These are phyloP conservation scores for Paramecium octaurelia DNA, from an alignment of 73 alveolate species.

Conservation along the genomic window DNA sequence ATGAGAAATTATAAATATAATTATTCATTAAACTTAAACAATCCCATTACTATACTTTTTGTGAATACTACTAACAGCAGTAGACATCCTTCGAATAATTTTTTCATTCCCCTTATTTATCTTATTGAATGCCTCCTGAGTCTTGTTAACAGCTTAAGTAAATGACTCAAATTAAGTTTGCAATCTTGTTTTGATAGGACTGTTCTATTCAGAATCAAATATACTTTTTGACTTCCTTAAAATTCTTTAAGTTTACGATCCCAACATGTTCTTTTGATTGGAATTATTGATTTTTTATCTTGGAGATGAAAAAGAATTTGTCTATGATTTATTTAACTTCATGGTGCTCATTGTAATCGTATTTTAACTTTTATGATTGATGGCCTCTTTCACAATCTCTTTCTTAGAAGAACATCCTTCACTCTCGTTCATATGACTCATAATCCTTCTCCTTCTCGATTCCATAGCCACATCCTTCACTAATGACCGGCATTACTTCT, in stretches of 20 bases:
- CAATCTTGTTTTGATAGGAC: background rate
- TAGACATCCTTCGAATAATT: background rate
- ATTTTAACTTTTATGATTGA: background rate
- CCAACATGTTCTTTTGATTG: background rate
- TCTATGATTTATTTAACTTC: background rate
- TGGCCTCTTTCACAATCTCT: background rate
- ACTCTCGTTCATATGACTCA: background rate
- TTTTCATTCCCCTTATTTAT: background rate
- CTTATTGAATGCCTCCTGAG: background rate
- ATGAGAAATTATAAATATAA: background rate
- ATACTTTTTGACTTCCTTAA: background rate
- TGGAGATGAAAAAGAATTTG: background rate
- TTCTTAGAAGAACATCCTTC: background rate
- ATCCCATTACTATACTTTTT: background rate
- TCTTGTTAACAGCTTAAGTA: background rate
- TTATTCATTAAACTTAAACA: background rate
- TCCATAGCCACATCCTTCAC: background rate
- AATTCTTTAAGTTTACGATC: background rate
- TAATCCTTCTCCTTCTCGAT: background rate
- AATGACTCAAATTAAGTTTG: background rate
- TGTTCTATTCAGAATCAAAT: background rate
- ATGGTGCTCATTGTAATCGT: background rate
- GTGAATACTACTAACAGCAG: background rate
- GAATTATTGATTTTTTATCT: background rate
- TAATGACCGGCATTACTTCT: background rate